These are phyloP conservation scores for Prunus mira DNA, from an alignment of 306 rosid species.

Conservation along the genomic window DNA sequence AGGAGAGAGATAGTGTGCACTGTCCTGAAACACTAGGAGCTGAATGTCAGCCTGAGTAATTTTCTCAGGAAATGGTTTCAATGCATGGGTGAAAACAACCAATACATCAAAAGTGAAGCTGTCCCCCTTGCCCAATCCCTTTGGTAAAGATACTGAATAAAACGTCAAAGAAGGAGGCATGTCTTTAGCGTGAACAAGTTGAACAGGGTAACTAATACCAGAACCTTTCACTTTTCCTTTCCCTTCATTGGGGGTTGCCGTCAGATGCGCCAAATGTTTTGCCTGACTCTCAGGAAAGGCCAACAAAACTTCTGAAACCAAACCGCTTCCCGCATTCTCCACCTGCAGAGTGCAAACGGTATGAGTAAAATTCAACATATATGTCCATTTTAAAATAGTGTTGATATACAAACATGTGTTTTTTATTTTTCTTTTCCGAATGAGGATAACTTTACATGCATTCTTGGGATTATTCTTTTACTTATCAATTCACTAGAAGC, in stretches of 20 bases:
- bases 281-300: conserved; percentile 67
- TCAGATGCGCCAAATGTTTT: conserved; percentile 62
- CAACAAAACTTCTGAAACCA: conserved; percentile 56
- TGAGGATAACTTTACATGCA: background rate
- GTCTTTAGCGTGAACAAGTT: conserved; percentile 53
- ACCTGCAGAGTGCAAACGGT: conserved; percentile 36
- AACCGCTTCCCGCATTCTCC: conserved; percentile 66
- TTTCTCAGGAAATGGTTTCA: conserved; percentile 88
- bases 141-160: conserved; percentile 69
- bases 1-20: conserved; percentile 77
- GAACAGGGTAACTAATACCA: conserved; percentile 44
- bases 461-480: background rate
- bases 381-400: background rate
- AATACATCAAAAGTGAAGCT: conserved; percentile 59
- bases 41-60: conserved; percentile 83
- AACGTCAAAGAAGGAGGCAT: conserved; percentile 53
- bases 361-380: background rate
- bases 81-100: conserved; percentile 57
- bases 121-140: conserved; percentile 72
- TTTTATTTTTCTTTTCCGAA: background rate
- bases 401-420: background rate
- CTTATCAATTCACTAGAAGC: background rate
- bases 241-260: conserved; percentile 50
- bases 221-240: conserved; percentile 67
- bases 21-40: conserved; percentile 79